Evolutionary conservation across 2,329 filamentous ascomycete species (phyloP).

Genomic region (Botryotinia globosa): DNA sequence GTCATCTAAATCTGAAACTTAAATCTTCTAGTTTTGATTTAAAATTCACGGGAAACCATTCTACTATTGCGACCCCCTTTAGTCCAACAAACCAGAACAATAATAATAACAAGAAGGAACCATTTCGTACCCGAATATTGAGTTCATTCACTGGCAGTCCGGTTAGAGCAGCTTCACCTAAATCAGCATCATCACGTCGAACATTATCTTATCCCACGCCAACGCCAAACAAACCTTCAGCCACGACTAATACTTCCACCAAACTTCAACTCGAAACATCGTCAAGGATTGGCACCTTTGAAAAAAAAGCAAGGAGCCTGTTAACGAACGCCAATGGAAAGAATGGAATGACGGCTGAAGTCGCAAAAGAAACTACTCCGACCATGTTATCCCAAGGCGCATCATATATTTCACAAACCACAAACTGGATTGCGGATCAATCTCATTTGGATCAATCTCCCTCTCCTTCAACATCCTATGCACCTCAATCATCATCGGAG

Average conservation of each 20-base stretch:
- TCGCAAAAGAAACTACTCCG: constrained; percentile 28
- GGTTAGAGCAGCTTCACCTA: constrained; percentile 10
- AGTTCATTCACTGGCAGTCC: constrained; percentile 17
- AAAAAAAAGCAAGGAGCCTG: constrained; percentile 21
- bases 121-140: constrained; percentile 14
- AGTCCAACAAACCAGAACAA: constrained; percentile 13
- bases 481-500: constrained; percentile 17
- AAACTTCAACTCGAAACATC: constrained; percentile 13
- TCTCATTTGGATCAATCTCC: constrained; percentile 20
- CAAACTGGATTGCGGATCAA: constrained; percentile 35
- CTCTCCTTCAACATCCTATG: constrained; percentile 11
- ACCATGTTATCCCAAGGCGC: constrained; percentile 34
- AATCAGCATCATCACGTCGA: constrained; percentile 17
- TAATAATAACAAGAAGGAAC: constrained; percentile 16
- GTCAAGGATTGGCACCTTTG: background rate
- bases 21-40: constrained; percentile 21
- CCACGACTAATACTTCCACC: background rate
- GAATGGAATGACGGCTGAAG: constrained; percentile 22
- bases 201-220: constrained; percentile 21
- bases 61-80: constrained; percentile 17
- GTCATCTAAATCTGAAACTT: constrained; percentile 21
- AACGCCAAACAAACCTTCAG: constrained; percentile 1
- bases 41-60: constrained; percentile 21
- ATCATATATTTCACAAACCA: constrained; percentile 29
- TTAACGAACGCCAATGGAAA: constrained; percentile 20